Evolutionary conservation across 1,284 basidiomycete species (phyloP), one percentile per base, ranked within the genome.

Genomic region (Pholiota adiposa): DNA sequence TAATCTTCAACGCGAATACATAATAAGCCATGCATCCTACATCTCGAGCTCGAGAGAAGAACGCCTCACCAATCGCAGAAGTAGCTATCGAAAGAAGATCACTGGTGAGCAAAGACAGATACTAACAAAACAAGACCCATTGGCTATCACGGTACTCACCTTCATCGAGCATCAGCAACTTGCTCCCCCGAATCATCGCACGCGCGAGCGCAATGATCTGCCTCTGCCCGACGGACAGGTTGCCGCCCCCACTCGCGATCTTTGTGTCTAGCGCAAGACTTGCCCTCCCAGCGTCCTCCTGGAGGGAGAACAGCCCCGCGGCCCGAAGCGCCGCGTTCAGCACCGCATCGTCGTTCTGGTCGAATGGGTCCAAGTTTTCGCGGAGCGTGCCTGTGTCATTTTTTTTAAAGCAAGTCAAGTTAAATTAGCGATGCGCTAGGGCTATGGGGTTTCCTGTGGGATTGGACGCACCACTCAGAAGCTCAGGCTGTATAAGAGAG

Each of bases 321-420:
- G 84, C 75, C 19, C 79, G 79, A 6, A 89, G 71, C 1, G 86
- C 84, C 52, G 79, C 77, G 63, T 86, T 84, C 54, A 88, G 71
- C 6, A 73, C 75, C 0, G 83, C 82, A 68, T 94, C 92, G 57
- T 92, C 87, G 65, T 87, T 81, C 68, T 89, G 81, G 9, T 80
- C 83, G 41, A 43, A 94, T 0, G 92, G 92, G 67, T 89, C 88
- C 11, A 90, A 68, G 51, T 72, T 72, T 36, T 65, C 56, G 16
- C 71, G 65, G 4, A 72, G 62, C 4, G 65, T 67, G 51, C 71
- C 65, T 60, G 21, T 6, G 12, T 8, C 14, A 38, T 31, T 25
- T 7, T 14, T 31, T 18, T 14, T n/a, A n/a, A n/a, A n/a, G n/a
- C n/a, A 19, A 23, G 7, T 19, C n/a, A n/a, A n/a, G n/a, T n/a